Evolutionary conservation across 345 rosid species (phyloP).

Genomic region (Salix purpurea): DNA sequence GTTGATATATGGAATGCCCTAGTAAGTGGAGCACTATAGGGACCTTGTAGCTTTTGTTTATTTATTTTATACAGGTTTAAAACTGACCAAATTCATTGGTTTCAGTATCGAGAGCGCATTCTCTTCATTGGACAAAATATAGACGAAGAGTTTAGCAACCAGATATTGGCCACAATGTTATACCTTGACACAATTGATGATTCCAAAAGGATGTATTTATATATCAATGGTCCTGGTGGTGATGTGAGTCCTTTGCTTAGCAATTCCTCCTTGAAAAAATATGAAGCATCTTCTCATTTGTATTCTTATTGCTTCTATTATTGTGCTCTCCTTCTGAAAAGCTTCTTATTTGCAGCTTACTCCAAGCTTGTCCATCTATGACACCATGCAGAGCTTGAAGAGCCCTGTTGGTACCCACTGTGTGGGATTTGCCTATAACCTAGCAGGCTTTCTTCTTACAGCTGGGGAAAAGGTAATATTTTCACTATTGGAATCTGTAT

Average conservation of each 20-base stretch:
- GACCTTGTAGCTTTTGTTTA: background rate
- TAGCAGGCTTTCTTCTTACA: conserved; percentile 81
- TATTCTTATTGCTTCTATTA: conserved; percentile 1
- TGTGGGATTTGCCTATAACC: conserved; percentile 73
- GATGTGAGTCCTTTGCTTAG: conserved; percentile 52
- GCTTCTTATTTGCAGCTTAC: conserved; percentile 51
- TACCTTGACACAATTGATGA: conserved; percentile 85
- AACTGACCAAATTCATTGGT: conserved; percentile 18
- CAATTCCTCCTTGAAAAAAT: background rate
- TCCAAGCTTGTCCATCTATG: conserved; percentile 77
- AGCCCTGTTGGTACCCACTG: conserved; percentile 74
- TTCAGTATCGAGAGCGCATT: conserved; percentile 88
- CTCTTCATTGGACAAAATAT: conserved; percentile 74
- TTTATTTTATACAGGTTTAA: background rate
- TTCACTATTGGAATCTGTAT: background rate
- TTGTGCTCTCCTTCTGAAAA: conserved; percentile 6
- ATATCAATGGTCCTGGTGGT: conserved; percentile 83
- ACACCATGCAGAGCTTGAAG: conserved; percentile 81
- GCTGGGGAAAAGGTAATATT: conserved; percentile 79
- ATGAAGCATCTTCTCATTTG: background rate
- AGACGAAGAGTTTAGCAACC: conserved; percentile 85
- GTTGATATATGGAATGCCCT: conserved; percentile 89
- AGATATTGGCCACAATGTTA: conserved; percentile 82
- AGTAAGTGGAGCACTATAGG: conserved; percentile 39
- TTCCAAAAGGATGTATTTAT: conserved; percentile 54